Percentiles rank a stretch among this genome's conserved stretches.
Evolutionary conservation across 345 rosid species (phyloP).

Genomic region (Toxicodendron radicans): DNA sequence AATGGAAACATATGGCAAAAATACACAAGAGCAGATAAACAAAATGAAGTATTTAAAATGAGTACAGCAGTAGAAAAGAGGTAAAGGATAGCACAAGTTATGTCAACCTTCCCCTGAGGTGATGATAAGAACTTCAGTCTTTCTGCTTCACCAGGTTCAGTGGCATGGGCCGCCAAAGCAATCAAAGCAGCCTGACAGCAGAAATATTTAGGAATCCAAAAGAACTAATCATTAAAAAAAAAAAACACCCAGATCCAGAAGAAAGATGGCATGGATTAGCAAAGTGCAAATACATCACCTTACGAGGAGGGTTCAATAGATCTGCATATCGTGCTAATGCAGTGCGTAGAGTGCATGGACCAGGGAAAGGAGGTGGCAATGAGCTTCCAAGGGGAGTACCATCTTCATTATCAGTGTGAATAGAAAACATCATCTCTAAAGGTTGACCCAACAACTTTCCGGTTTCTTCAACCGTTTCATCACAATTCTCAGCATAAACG

Average conservation of each 20-base stretch:
- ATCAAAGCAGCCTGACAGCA: slow-evolving; percentile 70
- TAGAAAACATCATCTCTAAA: slow-evolving; percentile 66
- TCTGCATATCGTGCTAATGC: slow-evolving; percentile 75
- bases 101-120: slow-evolving; percentile 64
- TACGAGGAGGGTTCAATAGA: slow-evolving; percentile 76
- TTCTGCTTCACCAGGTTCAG: slow-evolving; percentile 78
- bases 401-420: slow-evolving; percentile 73
- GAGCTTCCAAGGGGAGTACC: slow-evolving; percentile 71
- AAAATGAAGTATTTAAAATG: neutral
- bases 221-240: neutral
- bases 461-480: slow-evolving; percentile 76
- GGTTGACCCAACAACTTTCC: slow-evolving; percentile 66
- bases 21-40: neutral
- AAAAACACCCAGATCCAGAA: slow-evolving; percentile 5
- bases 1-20: neutral
- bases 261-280: slow-evolving; percentile 1
- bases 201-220: neutral
- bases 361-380: slow-evolving; percentile 77
- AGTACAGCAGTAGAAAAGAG: neutral
- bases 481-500: slow-evolving; percentile 68
- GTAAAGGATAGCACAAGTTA: slow-evolving; percentile 2
- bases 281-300: slow-evolving; percentile 43
- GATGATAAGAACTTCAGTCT: slow-evolving; percentile 59
- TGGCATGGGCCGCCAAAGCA: slow-evolving; percentile 91
- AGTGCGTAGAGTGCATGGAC: slow-evolving; percentile 70